These are phyloP conservation scores for Euphorbia pulcherrima DNA, from an alignment of 345 rosid genomes.

Conservation along the genomic window DNA sequence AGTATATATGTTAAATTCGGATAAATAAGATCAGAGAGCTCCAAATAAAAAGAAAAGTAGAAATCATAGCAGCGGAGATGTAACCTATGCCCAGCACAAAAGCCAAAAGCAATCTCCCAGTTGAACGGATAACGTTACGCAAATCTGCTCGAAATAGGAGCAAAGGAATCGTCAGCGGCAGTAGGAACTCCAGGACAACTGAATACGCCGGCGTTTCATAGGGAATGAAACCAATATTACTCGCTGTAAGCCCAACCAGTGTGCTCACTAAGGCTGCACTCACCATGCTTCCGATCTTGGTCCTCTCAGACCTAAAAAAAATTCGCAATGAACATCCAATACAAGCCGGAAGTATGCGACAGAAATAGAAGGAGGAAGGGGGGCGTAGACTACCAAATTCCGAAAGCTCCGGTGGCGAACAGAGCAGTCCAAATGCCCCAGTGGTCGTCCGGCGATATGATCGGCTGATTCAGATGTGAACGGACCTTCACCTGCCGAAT, in stretches of 20 bases:
- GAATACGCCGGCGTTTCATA: conserved; percentile 57
- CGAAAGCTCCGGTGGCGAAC: conserved; percentile 80
- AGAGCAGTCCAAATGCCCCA: conserved; percentile 80
- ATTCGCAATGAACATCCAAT: background rate
- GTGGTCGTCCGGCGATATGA: conserved; percentile 65
- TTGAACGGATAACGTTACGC: conserved; percentile 51
- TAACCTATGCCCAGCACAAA: conserved; percentile 76
- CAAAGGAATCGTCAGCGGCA: conserved; percentile 68
- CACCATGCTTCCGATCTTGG: conserved; percentile 65
- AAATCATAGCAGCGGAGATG: background rate
- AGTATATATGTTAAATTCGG: background rate
- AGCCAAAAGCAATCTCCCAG: conserved; percentile 64
- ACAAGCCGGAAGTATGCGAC: background rate
- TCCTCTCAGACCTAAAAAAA: conserved; percentile 71
- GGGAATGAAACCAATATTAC: conserved; percentile 67
- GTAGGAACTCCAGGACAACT: conserved; percentile 54
- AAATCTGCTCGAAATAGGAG: conserved; percentile 77
- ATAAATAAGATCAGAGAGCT: background rate
- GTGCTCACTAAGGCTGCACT: conserved; percentile 80
- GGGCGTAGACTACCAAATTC: conserved; percentile 50
- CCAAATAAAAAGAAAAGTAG: background rate
- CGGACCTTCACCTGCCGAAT: conserved; percentile 12
- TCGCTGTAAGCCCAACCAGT: conserved; percentile 70
- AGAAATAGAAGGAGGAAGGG: background rate
- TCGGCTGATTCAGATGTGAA: conserved; percentile 44